Evolutionary conservation across 441 rosid species (phyloP).

Genomic region (Populus hybrid): DNA sequence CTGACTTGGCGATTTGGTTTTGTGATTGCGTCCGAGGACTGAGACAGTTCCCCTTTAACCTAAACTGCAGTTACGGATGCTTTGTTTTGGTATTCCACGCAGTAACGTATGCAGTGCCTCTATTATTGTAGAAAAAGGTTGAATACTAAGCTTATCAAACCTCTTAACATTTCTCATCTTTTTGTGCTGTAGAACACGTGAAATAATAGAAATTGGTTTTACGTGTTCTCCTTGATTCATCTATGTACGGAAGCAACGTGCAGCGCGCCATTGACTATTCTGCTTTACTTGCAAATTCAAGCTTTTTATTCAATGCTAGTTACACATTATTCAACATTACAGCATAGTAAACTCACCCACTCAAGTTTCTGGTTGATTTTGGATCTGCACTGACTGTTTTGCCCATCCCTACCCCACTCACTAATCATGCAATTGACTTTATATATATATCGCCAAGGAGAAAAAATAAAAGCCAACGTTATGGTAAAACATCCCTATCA

Average conservation of each 20-base stretch:
- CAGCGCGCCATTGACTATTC: background rate
- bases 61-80: too few species aligned
- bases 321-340: background rate
- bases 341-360: background rate
- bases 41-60: too few species aligned
- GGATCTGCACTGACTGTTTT: background rate
- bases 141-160: too few species aligned
- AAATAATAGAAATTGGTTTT: background rate
- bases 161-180: background rate
- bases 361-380: background rate
- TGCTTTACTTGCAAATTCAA: background rate
- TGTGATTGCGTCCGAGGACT: background rate
- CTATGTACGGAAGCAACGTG: background rate
- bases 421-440: background rate
- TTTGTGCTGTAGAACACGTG: background rate
- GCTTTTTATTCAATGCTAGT: background rate
- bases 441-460: background rate
- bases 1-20: background rate
- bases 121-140: too few species aligned
- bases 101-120: too few species aligned
- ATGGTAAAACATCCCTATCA: background rate
- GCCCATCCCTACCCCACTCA: background rate
- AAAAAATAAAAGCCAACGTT: background rate
- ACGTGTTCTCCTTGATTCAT: background rate
- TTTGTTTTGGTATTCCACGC: too few species aligned